These are phyloP conservation scores for Mycena olivaceomarginata DNA, from an alignment of 768 basidiomycete genomes.

Conservation along the genomic window DNA sequence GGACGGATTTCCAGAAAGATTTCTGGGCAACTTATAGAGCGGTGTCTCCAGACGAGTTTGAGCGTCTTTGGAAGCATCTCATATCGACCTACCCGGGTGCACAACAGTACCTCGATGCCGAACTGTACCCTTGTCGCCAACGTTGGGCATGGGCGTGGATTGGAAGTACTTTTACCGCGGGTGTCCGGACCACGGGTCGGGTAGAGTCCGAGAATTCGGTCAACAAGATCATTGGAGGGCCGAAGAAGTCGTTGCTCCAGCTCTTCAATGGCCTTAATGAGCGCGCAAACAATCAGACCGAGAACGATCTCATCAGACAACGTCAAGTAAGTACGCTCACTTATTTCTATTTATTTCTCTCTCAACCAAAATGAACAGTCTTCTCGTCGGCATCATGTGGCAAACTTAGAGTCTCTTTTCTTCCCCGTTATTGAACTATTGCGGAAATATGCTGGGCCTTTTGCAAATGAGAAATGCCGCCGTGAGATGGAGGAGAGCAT, in stretches of 20 bases:
- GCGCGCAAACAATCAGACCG: conserved; percentile 15
- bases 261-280: conserved; percentile 20
- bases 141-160: conserved; percentile 36
- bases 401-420: conserved; percentile 16
- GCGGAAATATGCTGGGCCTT: conserved; percentile 13
- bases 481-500: conserved; percentile 23
- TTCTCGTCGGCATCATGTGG: background rate
- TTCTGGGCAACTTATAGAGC: conserved; percentile 56
- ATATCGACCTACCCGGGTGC: conserved; percentile 36
- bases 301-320: conserved; percentile 11
- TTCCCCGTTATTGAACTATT: background rate
- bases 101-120: conserved; percentile 46
- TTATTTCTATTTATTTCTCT: conserved; percentile 17
- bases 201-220: no score
- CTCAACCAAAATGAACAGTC: conserved; percentile 43
- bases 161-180: conserved; percentile 31
- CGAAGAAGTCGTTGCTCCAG: conserved; percentile 23
- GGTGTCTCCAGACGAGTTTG: conserved; percentile 56
- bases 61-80: conserved; percentile 45
- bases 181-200: no score
- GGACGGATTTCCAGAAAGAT: conserved; percentile 46
- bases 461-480: conserved; percentile 7
- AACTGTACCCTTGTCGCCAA: conserved; percentile 50
- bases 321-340: conserved; percentile 33
- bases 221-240: conserved; percentile 12